A percentile compares a stretch with the other conserved stretches of the same genome.
These are phyloP conservation scores for Pyrenopolyporus hunteri DNA, from an alignment of 495 filamentous ascomycete species.

Conservation along the genomic window DNA sequence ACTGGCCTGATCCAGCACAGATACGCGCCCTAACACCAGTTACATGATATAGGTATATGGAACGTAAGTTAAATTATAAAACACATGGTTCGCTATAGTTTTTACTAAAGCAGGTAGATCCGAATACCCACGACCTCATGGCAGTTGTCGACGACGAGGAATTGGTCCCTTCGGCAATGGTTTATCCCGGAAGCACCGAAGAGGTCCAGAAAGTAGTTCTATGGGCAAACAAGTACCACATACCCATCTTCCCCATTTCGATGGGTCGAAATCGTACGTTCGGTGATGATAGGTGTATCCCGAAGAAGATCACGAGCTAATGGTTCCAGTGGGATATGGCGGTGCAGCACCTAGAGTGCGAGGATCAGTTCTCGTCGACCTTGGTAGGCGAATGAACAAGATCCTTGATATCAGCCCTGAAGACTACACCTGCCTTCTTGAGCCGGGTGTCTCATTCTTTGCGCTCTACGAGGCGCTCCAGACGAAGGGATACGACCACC, in stretches of 20 bases:
- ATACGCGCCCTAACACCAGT: constrained; percentile 2
- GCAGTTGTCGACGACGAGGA: constrained; percentile 59
- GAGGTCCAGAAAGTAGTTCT: constrained; percentile 54
- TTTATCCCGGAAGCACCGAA: constrained; percentile 52
- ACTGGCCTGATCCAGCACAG: not conserved
- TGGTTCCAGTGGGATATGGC: constrained; percentile 53
- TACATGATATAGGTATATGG: constrained; percentile 50
- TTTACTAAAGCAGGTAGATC: constrained; percentile 34
- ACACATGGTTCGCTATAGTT: too few species aligned
- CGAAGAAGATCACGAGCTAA: constrained; percentile 2
- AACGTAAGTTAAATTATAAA: constrained; percentile 41
- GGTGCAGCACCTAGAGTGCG: constrained; percentile 59
- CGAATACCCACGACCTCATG: constrained; percentile 61
- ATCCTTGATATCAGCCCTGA: constrained; percentile 59
- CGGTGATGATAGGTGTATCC: not conserved
- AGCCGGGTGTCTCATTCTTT: constrained; percentile 59
- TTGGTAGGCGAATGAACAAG: constrained; percentile 59
- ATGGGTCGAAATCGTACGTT: constrained; percentile 56
- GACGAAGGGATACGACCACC: constrained; percentile 34
- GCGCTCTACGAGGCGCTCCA: constrained; percentile 55
- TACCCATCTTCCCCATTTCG: constrained; percentile 60
- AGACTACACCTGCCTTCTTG: constrained; percentile 57
- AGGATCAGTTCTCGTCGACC: constrained; percentile 59
- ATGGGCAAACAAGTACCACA: constrained; percentile 54
- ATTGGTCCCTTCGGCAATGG: constrained; percentile 57